Base-by-base conservation (phyloP, 2,329 filamentous ascomycete genomes). In the Leptodontidium sp. region DNA sequence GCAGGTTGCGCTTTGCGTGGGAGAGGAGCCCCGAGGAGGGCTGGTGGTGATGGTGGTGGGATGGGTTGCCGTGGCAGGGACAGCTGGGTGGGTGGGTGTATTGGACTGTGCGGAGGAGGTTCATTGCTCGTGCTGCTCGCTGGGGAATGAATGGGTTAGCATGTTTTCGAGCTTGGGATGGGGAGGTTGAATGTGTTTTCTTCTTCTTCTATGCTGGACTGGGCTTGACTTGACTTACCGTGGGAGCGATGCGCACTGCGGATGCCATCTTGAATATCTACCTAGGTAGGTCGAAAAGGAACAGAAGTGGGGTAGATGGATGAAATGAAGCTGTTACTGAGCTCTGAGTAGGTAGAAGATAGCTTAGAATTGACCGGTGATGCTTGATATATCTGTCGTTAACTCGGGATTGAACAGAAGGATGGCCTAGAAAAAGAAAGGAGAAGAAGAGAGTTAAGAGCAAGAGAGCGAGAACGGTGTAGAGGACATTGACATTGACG, bases 1-100 rank as follows among this genome's bases (percentile, higher is more conserved):
- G 78, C 24, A 80, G 77, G 59, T 82, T 79, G 66, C 82, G 84
- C 26, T 85, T 84, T 17, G 84, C 80, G 3, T 82, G 81, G 6
- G 84, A 80, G 1, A 78, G 73, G 59, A 78, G 75, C 24, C 70
- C 74, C 29, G 82, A 78, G 0, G 82, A 79, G 7, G 79, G 79
- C 72, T 82, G 78, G 70, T 81, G 79, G 71, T 85, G 79, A 74
- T 94, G 90, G 75, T 95, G 92, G 78, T 95, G 89, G 64, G 87
- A 87, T 12, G 94, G 93, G 76, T 97, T 98, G 53, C 92, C 92
- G 79, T 99, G 96, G 81, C 96, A 98, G 1, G 96, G 96, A 78
- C 94, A 98, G 64, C 87, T 89, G 6, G 93, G 93, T 68, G 93
- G 94, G 79, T 96, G 95, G 1, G 91, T 91, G 79, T 91, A 97